Percentiles rank a stretch among this genome's conserved stretches.
Evolutionary conservation across 2,329 filamentous ascomycete species (phyloP).

Genomic region (Trichoderma aggressivum): DNA sequence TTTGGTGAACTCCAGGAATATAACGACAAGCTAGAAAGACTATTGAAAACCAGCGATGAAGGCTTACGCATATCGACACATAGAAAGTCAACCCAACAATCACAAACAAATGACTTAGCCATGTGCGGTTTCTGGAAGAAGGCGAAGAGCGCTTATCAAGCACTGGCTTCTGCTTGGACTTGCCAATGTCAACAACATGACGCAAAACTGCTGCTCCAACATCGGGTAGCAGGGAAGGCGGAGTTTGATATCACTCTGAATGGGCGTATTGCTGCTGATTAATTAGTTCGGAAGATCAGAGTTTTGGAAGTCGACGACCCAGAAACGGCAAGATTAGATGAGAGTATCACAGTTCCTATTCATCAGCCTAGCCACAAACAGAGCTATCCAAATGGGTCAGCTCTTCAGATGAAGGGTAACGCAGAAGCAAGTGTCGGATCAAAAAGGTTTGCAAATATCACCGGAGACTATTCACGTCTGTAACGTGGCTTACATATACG

Average conservation of each 20-base stretch:
- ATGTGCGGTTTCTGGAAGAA: constrained; percentile 28
- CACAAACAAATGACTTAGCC: constrained; percentile 14
- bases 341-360: neutral
- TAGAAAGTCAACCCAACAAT: neutral
- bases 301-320: neutral
- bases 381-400: neutral
- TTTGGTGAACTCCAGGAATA: constrained; percentile 25
- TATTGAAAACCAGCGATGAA: constrained; percentile 24
- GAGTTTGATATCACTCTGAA: constrained; percentile 25
- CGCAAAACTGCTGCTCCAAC: constrained; percentile 26
- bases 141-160: constrained; percentile 25
- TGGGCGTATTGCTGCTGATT: constrained; percentile 1
- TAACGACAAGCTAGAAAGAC: constrained; percentile 24
- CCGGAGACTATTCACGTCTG: too few species aligned
- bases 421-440: too few species aligned
- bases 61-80: constrained; percentile 13
- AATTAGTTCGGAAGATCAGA: constrained; percentile 1
- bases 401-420: neutral
- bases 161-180: constrained; percentile 24
- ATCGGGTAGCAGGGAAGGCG: constrained; percentile 20
- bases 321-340: neutral
- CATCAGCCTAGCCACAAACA: neutral
- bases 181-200: constrained; percentile 25
- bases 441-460: neutral
- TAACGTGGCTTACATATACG: too few species aligned